phyloP scores from a whole-genome alignment of 768 basidiomycete species.

The Neoboletus brunneissimus region DNA sequence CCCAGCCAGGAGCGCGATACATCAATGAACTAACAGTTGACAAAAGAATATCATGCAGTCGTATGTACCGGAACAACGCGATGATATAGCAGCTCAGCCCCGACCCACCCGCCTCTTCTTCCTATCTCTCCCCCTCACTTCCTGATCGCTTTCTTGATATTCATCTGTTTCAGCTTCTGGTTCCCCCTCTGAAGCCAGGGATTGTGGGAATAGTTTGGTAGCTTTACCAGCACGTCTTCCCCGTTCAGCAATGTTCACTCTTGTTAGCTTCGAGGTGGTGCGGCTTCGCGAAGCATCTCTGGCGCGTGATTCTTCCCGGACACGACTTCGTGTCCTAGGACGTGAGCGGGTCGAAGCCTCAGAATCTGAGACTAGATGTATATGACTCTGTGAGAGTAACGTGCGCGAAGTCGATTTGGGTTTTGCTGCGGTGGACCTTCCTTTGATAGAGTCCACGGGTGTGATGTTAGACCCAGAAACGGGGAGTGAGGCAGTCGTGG shows the following conservation, averaged over 20 bases:
- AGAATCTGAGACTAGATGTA: constrained; percentile 18
- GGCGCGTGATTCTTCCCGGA: constrained; percentile 22
- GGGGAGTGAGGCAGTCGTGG: neutral
- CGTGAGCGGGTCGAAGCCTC: constrained; percentile 18
- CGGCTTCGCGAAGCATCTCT: constrained; percentile 8
- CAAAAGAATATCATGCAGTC: neutral
- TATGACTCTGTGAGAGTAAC: constrained; percentile 22
- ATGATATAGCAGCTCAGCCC: neutral
- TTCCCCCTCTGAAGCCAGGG: constrained; percentile 12
- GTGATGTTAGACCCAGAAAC: neutral
- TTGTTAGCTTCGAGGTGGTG: constrained; percentile 7
- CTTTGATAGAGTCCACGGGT: neutral
- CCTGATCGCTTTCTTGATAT: constrained; percentile 11
- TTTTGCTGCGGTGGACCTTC: neutral
- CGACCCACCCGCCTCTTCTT: constrained; percentile 31
- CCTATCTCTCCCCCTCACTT: constrained; percentile 21
- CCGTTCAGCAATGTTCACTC: constrained; percentile 3
- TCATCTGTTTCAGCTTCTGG: constrained; percentile 4
- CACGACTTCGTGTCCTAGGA: constrained; percentile 24
- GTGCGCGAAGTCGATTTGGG: constrained; percentile 20
- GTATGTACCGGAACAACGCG: neutral
- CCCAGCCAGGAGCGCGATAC: neutral
- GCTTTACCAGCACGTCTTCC: neutral
- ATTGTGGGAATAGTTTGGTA: neutral
- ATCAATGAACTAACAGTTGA: neutral